Evolutionary conservation across 1,284 basidiomycete species (phyloP).

Genomic region (Ceratobasidium sp.): DNA sequence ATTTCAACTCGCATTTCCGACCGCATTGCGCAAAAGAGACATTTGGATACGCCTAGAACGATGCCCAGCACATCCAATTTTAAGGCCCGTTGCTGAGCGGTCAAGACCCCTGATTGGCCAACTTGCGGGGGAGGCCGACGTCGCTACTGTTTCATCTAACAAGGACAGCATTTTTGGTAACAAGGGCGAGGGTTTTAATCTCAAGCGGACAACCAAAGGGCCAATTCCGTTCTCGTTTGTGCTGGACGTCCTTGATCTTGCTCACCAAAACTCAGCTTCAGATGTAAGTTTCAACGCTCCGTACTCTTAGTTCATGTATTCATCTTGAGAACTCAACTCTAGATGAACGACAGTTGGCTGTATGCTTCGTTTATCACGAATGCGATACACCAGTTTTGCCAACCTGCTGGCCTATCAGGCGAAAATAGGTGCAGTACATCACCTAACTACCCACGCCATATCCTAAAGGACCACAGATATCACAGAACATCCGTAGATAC

Average conservation of each 20-base stretch:
- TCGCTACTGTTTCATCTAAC: not conserved
- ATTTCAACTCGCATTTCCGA: not conserved
- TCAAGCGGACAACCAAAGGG: not conserved
- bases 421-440: not conserved
- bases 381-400: not conserved
- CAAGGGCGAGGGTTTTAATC: not conserved
- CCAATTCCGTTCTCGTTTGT: slow-evolving; percentile 22
- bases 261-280: slow-evolving; percentile 2
- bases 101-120: not conserved
- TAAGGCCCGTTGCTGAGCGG: not conserved
- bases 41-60: slow-evolving; percentile 22
- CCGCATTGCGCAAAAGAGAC: not conserved
- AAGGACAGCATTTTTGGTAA: not conserved
- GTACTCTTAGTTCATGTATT: not conserved
- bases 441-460: not conserved
- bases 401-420: not conserved
- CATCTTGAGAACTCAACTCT: not conserved
- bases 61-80: not conserved
- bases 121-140: not conserved
- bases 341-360: slow-evolving; percentile 3
- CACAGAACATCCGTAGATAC: too few species aligned
- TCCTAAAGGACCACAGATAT: too few species aligned
- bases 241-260: slow-evolving; percentile 25
- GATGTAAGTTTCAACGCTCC: not conserved
- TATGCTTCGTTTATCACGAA: slow-evolving; percentile 21